phyloP scores from a whole-genome alignment of 2,329 filamentous ascomycete genomes.

The Fusarium aywerte region DNA sequence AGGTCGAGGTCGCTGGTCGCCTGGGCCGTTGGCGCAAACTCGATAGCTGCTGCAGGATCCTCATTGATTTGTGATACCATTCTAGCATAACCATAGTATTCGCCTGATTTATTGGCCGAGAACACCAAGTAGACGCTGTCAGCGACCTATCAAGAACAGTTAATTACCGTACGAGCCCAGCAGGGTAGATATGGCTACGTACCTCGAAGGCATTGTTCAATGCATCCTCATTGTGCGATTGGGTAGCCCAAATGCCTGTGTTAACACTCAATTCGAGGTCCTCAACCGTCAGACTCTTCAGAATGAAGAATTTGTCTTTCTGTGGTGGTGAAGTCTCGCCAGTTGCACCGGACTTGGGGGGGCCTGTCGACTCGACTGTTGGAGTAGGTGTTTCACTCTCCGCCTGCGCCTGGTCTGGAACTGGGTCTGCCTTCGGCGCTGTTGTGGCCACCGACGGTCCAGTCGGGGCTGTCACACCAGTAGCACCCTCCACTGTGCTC shows the following conservation, averaged over 20 bases:
- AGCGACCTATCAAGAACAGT: slow-evolving; percentile 64
- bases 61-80: slow-evolving; percentile 89
- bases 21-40: slow-evolving; percentile 74
- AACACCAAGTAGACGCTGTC: slow-evolving; percentile 93
- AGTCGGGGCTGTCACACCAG: slow-evolving; percentile 63
- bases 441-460: slow-evolving; percentile 61
- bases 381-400: slow-evolving; percentile 13
- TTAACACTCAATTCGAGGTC: slow-evolving; percentile 89
- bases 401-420: slow-evolving; percentile 11
- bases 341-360: neutral
- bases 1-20: slow-evolving; percentile 70
- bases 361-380: slow-evolving; percentile 1
- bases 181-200: slow-evolving; percentile 40
- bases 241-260: slow-evolving; percentile 92
- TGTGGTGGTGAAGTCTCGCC: slow-evolving; percentile 43
- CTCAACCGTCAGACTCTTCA: slow-evolving; percentile 92
- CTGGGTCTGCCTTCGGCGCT: slow-evolving; percentile 25
- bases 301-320: slow-evolving; percentile 85
- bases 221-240: slow-evolving; percentile 88
- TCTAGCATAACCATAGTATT: slow-evolving; percentile 94
- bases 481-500: slow-evolving; percentile 58
- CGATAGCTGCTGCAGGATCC: slow-evolving; percentile 74
- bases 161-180: neutral
- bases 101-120: slow-evolving; percentile 96
- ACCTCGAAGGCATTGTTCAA: slow-evolving; percentile 88